Percentiles rank a stretch among this genome's conserved stretches.
Conservation (phyloP, 2,329 filamentous ascomycete species). For the Fusarium virguliforme region DNA sequence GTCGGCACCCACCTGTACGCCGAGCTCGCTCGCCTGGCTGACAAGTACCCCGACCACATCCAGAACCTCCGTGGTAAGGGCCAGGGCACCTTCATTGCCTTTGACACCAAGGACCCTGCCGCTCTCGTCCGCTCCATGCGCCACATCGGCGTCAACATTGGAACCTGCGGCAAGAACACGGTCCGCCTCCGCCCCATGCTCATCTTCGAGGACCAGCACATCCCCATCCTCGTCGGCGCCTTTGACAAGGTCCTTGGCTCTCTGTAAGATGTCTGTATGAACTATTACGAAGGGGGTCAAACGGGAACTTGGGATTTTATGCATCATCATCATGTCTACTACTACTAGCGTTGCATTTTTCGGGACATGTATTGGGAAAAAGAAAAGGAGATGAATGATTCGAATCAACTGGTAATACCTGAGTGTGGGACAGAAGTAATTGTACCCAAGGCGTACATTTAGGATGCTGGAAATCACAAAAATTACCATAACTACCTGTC, state of each 20-base stretch:
- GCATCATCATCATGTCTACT: conserved; percentile 48
- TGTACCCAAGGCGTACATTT: conserved; percentile 47
- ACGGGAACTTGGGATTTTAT: conserved; percentile 32
- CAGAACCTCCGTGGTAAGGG: conserved; percentile 83
- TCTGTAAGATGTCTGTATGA: conserved; percentile 45
- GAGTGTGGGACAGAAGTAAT: conserved; percentile 42
- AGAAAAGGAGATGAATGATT: conserved; percentile 37
- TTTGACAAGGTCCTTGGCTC: conserved; percentile 52
- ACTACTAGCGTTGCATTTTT: conserved; percentile 50
- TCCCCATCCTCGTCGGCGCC: conserved; percentile 50
- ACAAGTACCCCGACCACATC: conserved; percentile 79
- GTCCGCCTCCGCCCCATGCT: conserved; percentile 85
- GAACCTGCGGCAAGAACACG: conserved; percentile 79
- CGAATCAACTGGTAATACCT: conserved; percentile 42
- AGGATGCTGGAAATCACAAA: conserved; percentile 39
- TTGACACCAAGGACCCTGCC: conserved; percentile 80
- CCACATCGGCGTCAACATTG: conserved; percentile 81
- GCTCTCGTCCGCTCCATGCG: conserved; percentile 81
- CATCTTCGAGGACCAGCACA: conserved; percentile 83
- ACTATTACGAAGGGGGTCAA: conserved; percentile 10
- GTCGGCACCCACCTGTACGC: conserved; percentile 79
- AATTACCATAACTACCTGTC: conserved; percentile 24
- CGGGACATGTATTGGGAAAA: conserved; percentile 34
- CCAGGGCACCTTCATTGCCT: conserved; percentile 85
- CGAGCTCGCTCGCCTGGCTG: conserved; percentile 74